phyloP scores from a whole-genome alignment of 2,329 filamentous ascomycete species.

The Alternaria gansuensis region DNA sequence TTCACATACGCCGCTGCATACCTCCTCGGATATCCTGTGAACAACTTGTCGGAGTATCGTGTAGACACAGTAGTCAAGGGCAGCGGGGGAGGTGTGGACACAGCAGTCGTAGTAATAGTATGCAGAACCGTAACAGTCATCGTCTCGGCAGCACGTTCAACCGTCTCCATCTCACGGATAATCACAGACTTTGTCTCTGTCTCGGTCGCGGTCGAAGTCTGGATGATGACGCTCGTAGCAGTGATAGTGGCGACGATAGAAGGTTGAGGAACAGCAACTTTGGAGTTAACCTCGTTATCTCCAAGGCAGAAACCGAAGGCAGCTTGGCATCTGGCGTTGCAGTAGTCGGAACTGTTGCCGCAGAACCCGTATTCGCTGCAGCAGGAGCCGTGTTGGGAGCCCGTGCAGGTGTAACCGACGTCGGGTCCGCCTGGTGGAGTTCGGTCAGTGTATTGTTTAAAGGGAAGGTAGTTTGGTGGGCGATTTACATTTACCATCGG shows the following conservation, averaged over 20 bases:
- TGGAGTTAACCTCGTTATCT: neutral
- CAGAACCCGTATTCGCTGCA: conserved; percentile 17
- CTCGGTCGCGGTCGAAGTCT: neutral
- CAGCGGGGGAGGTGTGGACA: neutral
- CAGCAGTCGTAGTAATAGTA: neutral
- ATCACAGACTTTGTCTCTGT: neutral
- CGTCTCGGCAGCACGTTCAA: too few relatives aligned
- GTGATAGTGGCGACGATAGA: neutral
- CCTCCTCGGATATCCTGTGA: neutral
- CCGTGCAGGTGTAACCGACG: conserved; percentile 9
- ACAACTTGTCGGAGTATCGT: neutral
- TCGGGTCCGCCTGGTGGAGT: neutral
- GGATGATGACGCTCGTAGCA: neutral
- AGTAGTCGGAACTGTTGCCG: conserved; percentile 27
- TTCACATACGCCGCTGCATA: neutral
- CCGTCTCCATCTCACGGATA: too few relatives aligned
- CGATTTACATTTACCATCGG: conserved; percentile 10
- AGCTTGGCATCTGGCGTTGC: conserved; percentile 31
- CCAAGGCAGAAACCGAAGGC: conserved; percentile 14
- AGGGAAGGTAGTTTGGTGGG: neutral
- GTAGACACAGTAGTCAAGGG: too few relatives aligned
- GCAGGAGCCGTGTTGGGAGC: conserved; percentile 6
- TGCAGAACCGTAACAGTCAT: too few relatives aligned
- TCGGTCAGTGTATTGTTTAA: neutral
- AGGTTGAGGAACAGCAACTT: neutral